phyloP scores from a whole-genome alignment of 352 stramenopile species.

The Blastocystis sp. region DNA sequence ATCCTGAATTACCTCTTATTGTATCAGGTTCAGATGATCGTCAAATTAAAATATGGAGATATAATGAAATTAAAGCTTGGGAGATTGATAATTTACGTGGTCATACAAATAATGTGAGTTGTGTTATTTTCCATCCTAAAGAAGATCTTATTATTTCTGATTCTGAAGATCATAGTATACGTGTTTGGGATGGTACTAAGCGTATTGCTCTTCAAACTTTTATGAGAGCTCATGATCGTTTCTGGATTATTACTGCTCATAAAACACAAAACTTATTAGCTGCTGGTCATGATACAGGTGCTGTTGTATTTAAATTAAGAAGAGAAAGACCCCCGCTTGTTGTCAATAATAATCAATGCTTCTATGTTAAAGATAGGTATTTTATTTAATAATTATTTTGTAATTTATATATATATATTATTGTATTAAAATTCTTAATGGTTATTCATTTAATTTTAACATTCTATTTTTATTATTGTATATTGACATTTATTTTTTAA shows the following conservation, averaged over 20 bases:
- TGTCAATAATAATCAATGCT: conserved; percentile 55
- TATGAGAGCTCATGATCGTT: conserved; percentile 88
- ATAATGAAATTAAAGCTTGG: conserved; percentile 98
- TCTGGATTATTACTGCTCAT: conserved; percentile 89
- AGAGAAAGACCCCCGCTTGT: conserved; percentile 81
- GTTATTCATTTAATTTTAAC: too few species aligned
- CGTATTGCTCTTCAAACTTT: conserved; percentile 94
- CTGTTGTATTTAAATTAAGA: conserved; percentile 98
- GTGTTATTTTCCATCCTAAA: conserved; percentile 94
- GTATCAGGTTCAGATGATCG: conserved; percentile 92
- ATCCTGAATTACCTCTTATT: conserved; percentile 75
- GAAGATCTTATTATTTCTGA: conserved; percentile 96
- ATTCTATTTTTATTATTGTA: too few species aligned
- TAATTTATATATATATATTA: conserved; percentile 87
- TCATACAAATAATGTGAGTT: conserved; percentile 98
- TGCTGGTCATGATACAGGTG: conserved; percentile 92
- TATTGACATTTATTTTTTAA: too few species aligned
- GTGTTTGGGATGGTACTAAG: conserved; percentile 95
- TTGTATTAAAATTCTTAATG: too few species aligned
- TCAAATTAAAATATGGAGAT: conserved; percentile 95
- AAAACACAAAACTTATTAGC: conserved; percentile 85
- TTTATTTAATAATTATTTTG: too few species aligned
- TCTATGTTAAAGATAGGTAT: conserved; percentile 92
- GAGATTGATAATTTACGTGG: conserved; percentile 98
- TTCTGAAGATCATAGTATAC: conserved; percentile 92